Base-by-base conservation (phyloP, 2,329 filamentous ascomycete species). In the Phaeoacremonium minimum region DNA sequence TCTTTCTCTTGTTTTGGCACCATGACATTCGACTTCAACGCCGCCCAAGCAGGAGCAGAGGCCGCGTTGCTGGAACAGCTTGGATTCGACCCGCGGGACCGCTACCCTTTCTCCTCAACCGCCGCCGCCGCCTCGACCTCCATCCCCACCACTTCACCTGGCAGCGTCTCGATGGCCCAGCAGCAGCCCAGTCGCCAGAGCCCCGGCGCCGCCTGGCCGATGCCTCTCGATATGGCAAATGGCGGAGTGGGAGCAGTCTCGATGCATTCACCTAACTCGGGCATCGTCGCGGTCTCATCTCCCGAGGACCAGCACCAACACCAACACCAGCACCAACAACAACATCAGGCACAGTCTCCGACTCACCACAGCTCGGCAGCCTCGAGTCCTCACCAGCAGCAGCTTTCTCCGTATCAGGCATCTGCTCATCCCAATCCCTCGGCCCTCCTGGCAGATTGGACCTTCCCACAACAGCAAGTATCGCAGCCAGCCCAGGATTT, bases 11-110 rank as follows among this genome's bases (percentile, higher is more conserved):
- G n/a, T 40, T 42, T 46, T 51, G 45, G 49, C 54, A 72, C 56
- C 58, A 74, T 73, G 77, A 73, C 70, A 63, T 72, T 75, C 67
- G 73, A 80, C 56, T 82, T 76, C 66, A 73, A 73, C 61, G 55
- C 64, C 57, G 66, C 67, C 56, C 38, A 38, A 18, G 22, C 22
- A 9, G 69, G 67, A 61, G 71, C 69, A 60, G 75, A 81, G 33
- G 50, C 51, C 59, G 73, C 68, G 56, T 69, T 82, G 55, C 56
- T 82, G 55, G 77, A 81, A 55, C 66, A 81, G 55, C 71, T 67
- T 47, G 59, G 63, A 50, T 81, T 72, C 63, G 73, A 81, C 57
- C 70, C 70, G 52, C 69, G 71, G 61, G 68, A 75, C 48, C 70
- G 71, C 55, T 76, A 75, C 53, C 67, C 71, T 46, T 68, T 66